These are phyloP conservation scores for Drosera spatulata DNA, from an alignment of 179 eudicot genomes.

Conservation along the genomic window DNA sequence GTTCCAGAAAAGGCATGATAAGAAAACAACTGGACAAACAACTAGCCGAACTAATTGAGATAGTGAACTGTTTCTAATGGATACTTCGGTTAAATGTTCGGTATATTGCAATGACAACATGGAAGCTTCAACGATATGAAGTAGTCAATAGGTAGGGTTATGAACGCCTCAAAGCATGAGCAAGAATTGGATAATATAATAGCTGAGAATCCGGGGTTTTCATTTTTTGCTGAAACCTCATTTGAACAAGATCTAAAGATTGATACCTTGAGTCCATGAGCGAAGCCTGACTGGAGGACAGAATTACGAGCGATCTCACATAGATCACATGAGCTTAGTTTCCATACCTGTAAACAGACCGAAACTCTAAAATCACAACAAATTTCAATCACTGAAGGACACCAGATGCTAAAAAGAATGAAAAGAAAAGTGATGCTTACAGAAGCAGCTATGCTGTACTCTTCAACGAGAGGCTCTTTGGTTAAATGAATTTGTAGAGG, in stretches of 20 bases:
- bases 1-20: neutral
- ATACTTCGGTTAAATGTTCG: neutral
- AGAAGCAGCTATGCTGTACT: constrained; percentile 98
- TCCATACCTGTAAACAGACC: constrained; percentile 75
- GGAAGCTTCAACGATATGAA: neutral
- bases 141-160: too few species aligned
- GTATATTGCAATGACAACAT: neutral
- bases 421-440: constrained; percentile 29
- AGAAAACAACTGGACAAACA: neutral
- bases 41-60: neutral
- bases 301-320: constrained; percentile 99
- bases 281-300: constrained; percentile 94
- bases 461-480: constrained; percentile 95
- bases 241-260: neutral
- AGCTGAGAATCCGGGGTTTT: neutral
- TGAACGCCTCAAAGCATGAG: too few species aligned
- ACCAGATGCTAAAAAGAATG: too few species aligned
- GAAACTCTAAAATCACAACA: constrained; percentile 5
- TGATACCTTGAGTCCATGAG: constrained; percentile 86
- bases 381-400: neutral
- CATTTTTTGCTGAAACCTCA: too few species aligned
- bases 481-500: constrained; percentile 96
- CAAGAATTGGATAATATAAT: too few species aligned
- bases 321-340: constrained; percentile 85
- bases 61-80: neutral